Base-by-base conservation (phyloP, 208 protist species). In the Trypanosoma mega region DNA sequence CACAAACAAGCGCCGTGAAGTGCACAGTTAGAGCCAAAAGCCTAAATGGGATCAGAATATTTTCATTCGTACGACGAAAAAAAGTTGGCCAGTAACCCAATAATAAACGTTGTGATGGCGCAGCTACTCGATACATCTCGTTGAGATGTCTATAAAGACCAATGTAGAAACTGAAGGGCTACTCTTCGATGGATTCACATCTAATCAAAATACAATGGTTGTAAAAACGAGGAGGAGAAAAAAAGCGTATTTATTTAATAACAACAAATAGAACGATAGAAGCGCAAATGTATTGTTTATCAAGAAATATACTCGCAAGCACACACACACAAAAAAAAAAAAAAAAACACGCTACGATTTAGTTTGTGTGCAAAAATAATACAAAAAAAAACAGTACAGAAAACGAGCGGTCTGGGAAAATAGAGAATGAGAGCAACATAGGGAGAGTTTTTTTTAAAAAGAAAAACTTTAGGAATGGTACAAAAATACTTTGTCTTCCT, bases 1-100 rank as follows among this genome's bases (percentile, higher is more conserved):
- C 85, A 57, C 76, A 85, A 24, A 92, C 61, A 18, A 92, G 66
- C 3, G 68, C 67, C 30, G 71, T 83, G 21, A 87, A 72, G 77
- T 92, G 79, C 2, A 85, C 30, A 24, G 64, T 33, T 66, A 73
- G 79, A 44, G 75, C 67, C 8, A 70, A 59, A 23, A 88, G 37
- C 9, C 81, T 72, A 14, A 73, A 85, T 9, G 81, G 85, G 37
- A 89, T 66, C n/a, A 84, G 69, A 14, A 85, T 41, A 24, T 70
- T 20, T 14, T 64, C 39, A 60, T 92, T 92, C 4, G 58, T 37
- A 49, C 77, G 77, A 14, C 70, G 64, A 24, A 60, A 54, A 29
- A 84, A 49, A 1, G 48, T 72, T 12, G 59, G 47, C 20, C 41
- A 30, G 39, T 21, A 65, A 31, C 65, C 49, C n/a, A 9, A 24